A percentile compares a stretch with the other conserved stretches of the same genome.
Evolutionary conservation across 495 filamentous ascomycete species (phyloP).

Genomic region (Thermochaetoides thermophila): DNA sequence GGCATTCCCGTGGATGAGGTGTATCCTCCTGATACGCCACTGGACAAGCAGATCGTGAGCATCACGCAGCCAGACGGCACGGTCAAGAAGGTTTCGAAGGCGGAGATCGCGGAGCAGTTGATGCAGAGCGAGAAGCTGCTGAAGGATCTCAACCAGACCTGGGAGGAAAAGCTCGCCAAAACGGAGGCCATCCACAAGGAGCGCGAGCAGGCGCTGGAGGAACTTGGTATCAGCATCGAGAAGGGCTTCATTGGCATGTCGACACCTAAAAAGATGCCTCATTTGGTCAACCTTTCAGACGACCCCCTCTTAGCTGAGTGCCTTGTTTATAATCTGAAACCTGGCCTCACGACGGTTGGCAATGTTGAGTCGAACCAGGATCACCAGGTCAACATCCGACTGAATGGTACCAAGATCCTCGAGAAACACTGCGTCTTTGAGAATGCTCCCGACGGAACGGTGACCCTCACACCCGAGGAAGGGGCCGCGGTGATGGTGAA

Average conservation of each 20-base stretch:
- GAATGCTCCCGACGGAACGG: constrained; percentile 69
- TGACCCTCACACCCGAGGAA: constrained; percentile 77
- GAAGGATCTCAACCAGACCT: constrained; percentile 93
- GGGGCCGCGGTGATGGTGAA: constrained; percentile 97
- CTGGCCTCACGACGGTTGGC: constrained; percentile 80
- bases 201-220: constrained; percentile 85
- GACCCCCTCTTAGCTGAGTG: constrained; percentile 93
- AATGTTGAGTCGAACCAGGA: constrained; percentile 73
- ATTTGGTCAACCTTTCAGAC: constrained; percentile 95
- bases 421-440: constrained; percentile 89
- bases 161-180: constrained; percentile 91
- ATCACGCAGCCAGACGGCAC: constrained; percentile 75
- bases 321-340: constrained; percentile 96
- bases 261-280: constrained; percentile 96
- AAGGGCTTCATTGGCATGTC: constrained; percentile 93
- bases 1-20: constrained; percentile 51
- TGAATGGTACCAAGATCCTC: constrained; percentile 88
- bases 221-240: constrained; percentile 95
- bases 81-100: constrained; percentile 92
- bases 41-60: constrained; percentile 92
- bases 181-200: constrained; percentile 97
- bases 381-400: constrained; percentile 68
- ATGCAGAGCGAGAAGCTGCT: constrained; percentile 93
- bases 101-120: constrained; percentile 93
- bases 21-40: constrained; percentile 79